Conservation (phyloP, 176 grass and related monocot species). For the Avena sativa region DNA sequence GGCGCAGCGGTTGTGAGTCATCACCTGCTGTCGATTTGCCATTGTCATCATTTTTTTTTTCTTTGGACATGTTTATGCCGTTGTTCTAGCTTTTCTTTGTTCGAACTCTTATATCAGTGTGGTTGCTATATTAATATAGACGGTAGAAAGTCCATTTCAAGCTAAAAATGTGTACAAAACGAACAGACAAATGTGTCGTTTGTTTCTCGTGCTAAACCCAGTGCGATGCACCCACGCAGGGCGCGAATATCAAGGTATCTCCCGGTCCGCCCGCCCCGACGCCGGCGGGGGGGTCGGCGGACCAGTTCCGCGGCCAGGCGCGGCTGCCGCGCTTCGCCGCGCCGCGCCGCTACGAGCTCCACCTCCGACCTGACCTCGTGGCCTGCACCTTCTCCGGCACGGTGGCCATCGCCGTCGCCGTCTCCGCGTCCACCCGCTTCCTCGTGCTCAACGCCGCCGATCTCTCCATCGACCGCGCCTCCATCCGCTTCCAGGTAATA, state of each 20-base stretch:
- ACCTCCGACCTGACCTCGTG: constrained; percentile 58
- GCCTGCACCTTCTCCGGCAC: constrained; percentile 62
- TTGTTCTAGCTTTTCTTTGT: too few species aligned
- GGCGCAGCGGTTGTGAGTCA: too few species aligned
- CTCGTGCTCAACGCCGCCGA: constrained; percentile 78
- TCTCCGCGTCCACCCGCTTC: constrained; percentile 58
- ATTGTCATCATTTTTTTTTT: too few species aligned
- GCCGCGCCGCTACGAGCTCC: constrained; percentile 63
- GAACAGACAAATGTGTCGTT: too few species aligned
- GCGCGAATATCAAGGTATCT: constrained; percentile 4
- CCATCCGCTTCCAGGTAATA: constrained; percentile 50
- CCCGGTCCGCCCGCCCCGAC: not conserved
- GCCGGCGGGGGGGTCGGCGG: not conserved
- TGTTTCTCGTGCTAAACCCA: not conserved
- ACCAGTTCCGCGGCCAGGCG: constrained; percentile 58
- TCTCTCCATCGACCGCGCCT: constrained; percentile 49
- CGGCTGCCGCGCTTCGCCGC: constrained; percentile 62
- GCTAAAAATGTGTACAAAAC: too few species aligned
- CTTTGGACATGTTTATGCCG: too few species aligned
- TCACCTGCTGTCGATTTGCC: too few species aligned
- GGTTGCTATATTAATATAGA: too few species aligned
- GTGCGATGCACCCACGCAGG: constrained; percentile 29
- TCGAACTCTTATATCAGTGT: too few species aligned
- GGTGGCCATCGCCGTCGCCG: constrained; percentile 47
- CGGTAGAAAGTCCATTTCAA: too few species aligned